Conservation (phyloP, 257 asterid genomes). For the Nemophila menziesii region DNA sequence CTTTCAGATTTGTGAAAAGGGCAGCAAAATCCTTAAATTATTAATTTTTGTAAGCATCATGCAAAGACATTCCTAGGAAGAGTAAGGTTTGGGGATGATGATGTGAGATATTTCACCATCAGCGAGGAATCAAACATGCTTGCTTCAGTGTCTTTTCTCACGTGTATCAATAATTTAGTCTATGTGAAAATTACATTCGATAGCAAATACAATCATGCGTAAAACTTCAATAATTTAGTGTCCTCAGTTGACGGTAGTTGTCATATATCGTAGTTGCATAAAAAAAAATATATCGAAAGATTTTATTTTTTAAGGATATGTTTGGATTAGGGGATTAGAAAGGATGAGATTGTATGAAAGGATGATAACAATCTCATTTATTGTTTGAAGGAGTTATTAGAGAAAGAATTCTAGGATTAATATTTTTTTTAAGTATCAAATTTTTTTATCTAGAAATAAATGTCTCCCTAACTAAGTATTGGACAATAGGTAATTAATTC, state of each 20-base stretch:
- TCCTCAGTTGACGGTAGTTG: background rate
- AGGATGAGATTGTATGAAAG: too few relatives aligned
- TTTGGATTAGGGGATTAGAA: too few relatives aligned
- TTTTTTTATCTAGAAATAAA: too few relatives aligned
- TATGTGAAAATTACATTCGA: constrained; percentile 5
- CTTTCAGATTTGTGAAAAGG: background rate
- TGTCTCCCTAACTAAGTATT: too few relatives aligned
- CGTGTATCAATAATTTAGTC: constrained; percentile 10
- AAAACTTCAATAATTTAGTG: constrained; percentile 7
- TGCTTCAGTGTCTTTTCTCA: constrained; percentile 10
- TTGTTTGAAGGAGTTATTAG: too few relatives aligned
- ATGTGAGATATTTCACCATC: constrained; percentile 13
- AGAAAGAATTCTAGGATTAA: too few relatives aligned
- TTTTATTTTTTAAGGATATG: too few relatives aligned
- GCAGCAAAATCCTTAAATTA: background rate
- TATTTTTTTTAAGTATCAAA: too few relatives aligned
- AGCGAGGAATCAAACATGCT: constrained; percentile 7
- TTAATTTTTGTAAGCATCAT: background rate
- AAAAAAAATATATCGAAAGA: too few relatives aligned
- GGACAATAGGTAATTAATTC: too few relatives aligned
- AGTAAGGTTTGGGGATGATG: constrained; percentile 4
- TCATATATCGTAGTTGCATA: background rate
- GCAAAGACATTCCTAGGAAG: constrained; percentile 2
- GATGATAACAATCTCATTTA: too few relatives aligned
- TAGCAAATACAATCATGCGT: constrained; percentile 13